A percentile compares a stretch with the other conserved stretches of the same genome.
Conservation (phyloP, 306 rosid species). For the Vachellia collinsii region DNA sequence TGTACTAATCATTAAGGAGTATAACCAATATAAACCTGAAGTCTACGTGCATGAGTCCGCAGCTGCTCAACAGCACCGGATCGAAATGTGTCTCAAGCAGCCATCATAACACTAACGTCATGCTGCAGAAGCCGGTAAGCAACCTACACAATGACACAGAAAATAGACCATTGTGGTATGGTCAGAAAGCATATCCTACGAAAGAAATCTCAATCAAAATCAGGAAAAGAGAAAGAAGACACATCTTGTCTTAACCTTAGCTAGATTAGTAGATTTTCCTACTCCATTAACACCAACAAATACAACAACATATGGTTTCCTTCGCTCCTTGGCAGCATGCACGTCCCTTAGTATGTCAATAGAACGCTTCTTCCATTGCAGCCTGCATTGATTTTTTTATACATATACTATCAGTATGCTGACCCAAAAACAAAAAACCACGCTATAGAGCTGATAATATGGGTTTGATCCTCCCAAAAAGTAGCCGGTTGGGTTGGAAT, state of each 20-base stretch:
- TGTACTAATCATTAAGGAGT: constrained; percentile 7
- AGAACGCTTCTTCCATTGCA: constrained; percentile 98
- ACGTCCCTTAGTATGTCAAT: constrained; percentile 94
- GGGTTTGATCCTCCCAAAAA: too few relatives aligned
- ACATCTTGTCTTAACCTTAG: constrained; percentile 64
- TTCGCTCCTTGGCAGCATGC: constrained; percentile 89
- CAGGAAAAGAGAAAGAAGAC: not conserved
- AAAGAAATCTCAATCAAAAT: constrained; percentile 22
- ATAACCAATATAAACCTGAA: constrained; percentile 65
- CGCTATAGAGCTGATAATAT: too few relatives aligned
- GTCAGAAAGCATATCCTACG: constrained; percentile 31
- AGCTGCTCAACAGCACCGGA: constrained; percentile 99
- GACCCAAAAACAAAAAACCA: not conserved
- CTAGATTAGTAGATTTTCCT: constrained; percentile 96
- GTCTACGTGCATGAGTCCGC: constrained; percentile 98
- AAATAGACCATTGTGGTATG: constrained; percentile 30
- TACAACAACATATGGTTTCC: constrained; percentile 94
- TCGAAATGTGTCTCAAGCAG: constrained; percentile 98
- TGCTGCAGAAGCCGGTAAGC: constrained; percentile 98
- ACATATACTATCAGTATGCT: constrained; percentile 22
- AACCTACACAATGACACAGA: constrained; percentile 58
- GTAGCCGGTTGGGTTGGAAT: too few relatives aligned
- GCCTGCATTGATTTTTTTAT: constrained; percentile 50
- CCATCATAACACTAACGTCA: constrained; percentile 85
- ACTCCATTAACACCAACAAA: constrained; percentile 98